A percentile compares a stretch with the other conserved stretches of the same genome.
phyloP scores from a whole-genome alignment of 768 basidiomycete genomes.

The Agaricus blazei region DNA sequence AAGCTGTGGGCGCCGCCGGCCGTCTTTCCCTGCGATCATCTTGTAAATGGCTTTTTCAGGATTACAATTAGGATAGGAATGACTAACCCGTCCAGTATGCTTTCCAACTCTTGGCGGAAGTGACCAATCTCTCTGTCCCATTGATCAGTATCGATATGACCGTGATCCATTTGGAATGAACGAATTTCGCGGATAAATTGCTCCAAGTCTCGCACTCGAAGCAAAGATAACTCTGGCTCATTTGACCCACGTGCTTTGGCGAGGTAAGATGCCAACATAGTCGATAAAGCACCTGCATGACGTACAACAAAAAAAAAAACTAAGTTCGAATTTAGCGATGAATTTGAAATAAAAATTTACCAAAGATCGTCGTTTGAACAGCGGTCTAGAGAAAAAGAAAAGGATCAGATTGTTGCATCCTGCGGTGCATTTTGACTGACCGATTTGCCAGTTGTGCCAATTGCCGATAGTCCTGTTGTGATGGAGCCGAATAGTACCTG shows the following conservation, averaged over 20 bases:
- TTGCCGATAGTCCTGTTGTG: slow-evolving; percentile 59
- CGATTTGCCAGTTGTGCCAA: slow-evolving; percentile 32
- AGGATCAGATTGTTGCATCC: background rate
- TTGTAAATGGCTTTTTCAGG: too few species aligned
- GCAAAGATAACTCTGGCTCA: slow-evolving; percentile 62
- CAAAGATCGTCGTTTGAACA: slow-evolving; percentile 30
- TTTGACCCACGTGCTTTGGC: slow-evolving; percentile 64
- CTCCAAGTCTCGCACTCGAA: slow-evolving; percentile 55
- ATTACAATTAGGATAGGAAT: too few species aligned
- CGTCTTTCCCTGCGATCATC: too few species aligned
- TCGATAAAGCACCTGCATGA: slow-evolving; percentile 52
- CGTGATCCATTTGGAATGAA: slow-evolving; percentile 56
- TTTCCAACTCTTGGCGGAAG: slow-evolving; percentile 22
- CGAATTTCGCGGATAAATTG: slow-evolving; percentile 60
- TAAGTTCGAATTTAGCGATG: background rate
- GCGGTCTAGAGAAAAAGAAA: slow-evolving; percentile 24
- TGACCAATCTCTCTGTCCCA: slow-evolving; percentile 24
- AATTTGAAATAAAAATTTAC: slow-evolving; percentile 16
- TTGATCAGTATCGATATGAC: slow-evolving; percentile 31
- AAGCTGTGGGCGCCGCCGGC: too few species aligned
- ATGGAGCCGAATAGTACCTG: slow-evolving; percentile 64
- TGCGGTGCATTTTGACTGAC: slow-evolving; percentile 20
- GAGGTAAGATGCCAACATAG: slow-evolving; percentile 66
- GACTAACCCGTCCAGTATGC: slow-evolving; percentile 12
- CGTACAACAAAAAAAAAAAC: background rate